Base-by-base conservation (phyloP, 768 basidiomycete genomes). In the Phaffia australis region DNA sequence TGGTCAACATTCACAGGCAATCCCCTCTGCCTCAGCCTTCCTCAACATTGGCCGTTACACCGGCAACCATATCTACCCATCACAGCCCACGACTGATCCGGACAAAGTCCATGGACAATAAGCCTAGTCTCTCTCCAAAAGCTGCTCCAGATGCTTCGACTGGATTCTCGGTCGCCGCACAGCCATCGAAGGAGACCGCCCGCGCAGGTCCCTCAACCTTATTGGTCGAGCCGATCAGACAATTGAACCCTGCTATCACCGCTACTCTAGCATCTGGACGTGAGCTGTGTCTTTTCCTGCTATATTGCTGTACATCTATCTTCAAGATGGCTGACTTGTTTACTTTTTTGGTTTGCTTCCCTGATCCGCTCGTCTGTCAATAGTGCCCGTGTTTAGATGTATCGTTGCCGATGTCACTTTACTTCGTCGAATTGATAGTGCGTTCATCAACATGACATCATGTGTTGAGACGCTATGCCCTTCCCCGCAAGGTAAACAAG, bases 351-450 rank as follows among this genome's bases (percentile, higher is more conserved):
- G n/a, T n/a, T n/a, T n/a, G n/a, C n/a, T n/a, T n/a, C n/a, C n/a
- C n/a, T n/a, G n/a, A n/a, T n/a, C n/a, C n/a, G n/a, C n/a, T n/a
- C n/a, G n/a, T n/a, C n/a, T 46, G 21, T 25, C 52, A 14, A 1
- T 46, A 64, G 63, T 55, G 11, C 58, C 57, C 23, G 58, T 66
- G 35, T 66, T 58, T 59, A 30, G 48, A 42, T 59, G 50, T 51
- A 29, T 59, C 48, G 42, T 50, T 18, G 32, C 56, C 56, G 18
- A 29, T 32, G 35, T 52, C 29, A 21, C 55, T 35, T 15, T 66
- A n/a, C 50, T 58, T 29, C 65, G 65, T 19, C 65, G 65, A 25
- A 66, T 60, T 29, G 65, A 66, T 46, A 50, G 30, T 23, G 58
- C 59, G 6, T 49, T 54, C 51, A 23, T 57, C 58, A 66, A 66